phyloP scores from a whole-genome alignment of 148 eudicot species.

The Rhododendron ferrugineum region DNA sequence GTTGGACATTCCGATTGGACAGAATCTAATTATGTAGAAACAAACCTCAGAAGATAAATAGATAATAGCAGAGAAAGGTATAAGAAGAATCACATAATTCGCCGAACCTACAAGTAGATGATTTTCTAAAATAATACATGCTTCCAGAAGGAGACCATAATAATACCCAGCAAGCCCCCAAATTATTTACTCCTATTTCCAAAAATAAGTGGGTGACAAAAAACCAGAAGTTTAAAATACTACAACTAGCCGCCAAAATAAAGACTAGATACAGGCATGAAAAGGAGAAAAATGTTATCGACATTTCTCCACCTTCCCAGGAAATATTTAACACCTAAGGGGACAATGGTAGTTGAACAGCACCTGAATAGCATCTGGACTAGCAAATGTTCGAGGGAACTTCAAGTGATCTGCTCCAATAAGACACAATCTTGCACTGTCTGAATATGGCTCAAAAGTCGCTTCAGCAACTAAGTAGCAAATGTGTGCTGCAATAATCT shows the following conservation, averaged over 20 bases:
- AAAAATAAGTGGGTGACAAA: background rate
- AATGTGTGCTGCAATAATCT: constrained; percentile 80
- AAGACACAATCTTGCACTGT: constrained; percentile 82
- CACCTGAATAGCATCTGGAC: constrained; percentile 95
- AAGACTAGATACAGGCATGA: background rate
- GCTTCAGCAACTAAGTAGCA: constrained; percentile 93
- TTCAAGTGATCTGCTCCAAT: constrained; percentile 89
- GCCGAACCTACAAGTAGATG: too few species aligned
- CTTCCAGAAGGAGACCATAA: too few species aligned
- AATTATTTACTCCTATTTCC: background rate
- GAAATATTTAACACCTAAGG: background rate
- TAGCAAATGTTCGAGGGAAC: constrained; percentile 70
- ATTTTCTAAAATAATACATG: too few species aligned
- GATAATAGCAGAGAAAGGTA: background rate
- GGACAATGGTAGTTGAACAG: background rate
- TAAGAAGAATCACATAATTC: too few species aligned
- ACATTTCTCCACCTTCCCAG: background rate
- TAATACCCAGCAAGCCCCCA: background rate
- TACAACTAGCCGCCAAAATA: background rate
- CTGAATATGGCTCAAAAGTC: constrained; percentile 70
- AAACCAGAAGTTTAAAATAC: background rate
- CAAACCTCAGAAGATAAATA: background rate
- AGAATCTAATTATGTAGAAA: background rate
- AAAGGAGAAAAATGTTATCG: background rate
- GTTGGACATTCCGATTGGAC: background rate